Percentiles rank a stretch among this genome's conserved stretches.
Conservation (phyloP, 2,329 filamentous ascomycete genomes). For the Hypoxylon sp. region DNA sequence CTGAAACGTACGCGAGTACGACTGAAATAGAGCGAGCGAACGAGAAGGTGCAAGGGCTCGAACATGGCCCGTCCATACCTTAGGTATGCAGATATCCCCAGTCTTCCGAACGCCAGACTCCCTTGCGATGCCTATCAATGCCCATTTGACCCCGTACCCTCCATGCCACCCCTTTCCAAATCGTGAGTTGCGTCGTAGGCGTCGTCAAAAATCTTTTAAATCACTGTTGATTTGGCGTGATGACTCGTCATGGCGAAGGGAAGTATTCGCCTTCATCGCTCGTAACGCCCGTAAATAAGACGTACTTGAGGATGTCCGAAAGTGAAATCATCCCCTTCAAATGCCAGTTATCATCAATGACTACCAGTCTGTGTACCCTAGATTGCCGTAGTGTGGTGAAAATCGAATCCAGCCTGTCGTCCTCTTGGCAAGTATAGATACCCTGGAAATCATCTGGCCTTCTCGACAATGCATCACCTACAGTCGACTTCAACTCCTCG, state of each 20-base stretch:
- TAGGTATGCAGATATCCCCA: conserved; percentile 39
- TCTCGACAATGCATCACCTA: conserved; percentile 90
- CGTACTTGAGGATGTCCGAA: conserved; percentile 96
- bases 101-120: conserved; percentile 52
- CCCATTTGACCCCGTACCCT: conserved; percentile 28
- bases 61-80: conserved; percentile 37
- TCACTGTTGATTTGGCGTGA: neutral
- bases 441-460: conserved; percentile 92
- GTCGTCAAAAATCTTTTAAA: conserved; percentile 23
- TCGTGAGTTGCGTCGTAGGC: conserved; percentile 29
- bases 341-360: conserved; percentile 89
- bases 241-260: conserved; percentile 38
- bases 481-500: conserved; percentile 85
- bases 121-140: conserved; percentile 48
- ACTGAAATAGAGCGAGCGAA: conserved; percentile 31
- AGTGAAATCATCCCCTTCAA: conserved; percentile 91
- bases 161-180: conserved; percentile 35
- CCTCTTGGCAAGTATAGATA: conserved; percentile 93
- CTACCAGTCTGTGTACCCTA: conserved; percentile 89
- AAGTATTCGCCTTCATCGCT: conserved; percentile 67
- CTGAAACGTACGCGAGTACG: conserved; percentile 25
- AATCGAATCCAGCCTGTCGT: conserved; percentile 93
- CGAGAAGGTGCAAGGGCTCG: conserved; percentile 42
- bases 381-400: conserved; percentile 97
- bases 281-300: conserved; percentile 77